phyloP scores from a whole-genome alignment of 192 early-diverging fungal genomes.

The Entomortierella parvispora region DNA sequence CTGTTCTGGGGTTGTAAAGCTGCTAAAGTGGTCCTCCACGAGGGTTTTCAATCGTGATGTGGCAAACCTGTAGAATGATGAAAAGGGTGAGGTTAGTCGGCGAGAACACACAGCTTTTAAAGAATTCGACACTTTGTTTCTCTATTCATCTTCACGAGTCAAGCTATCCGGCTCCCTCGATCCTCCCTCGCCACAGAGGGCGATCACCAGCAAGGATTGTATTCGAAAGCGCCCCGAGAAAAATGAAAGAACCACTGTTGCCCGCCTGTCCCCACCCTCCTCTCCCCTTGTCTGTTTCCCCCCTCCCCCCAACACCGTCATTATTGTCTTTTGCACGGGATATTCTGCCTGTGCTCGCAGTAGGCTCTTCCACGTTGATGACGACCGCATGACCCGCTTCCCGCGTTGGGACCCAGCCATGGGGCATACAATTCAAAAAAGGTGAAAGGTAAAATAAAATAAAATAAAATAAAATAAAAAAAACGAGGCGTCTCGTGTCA shows the following conservation, averaged over 20 bases:
- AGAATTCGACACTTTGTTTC: background rate
- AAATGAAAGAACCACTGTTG: too few species aligned
- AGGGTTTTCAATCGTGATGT: slow-evolving; percentile 65
- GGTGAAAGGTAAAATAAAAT: background rate
- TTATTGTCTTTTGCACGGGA: too few species aligned
- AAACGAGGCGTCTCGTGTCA: too few species aligned
- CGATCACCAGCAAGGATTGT: too few species aligned
- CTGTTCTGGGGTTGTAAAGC: slow-evolving; percentile 60
- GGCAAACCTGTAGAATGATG: slow-evolving; percentile 54
- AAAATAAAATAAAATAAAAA: background rate
- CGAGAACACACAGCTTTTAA: background rate
- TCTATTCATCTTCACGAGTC: background rate
- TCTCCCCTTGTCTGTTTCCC: background rate
- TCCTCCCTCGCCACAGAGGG: too few species aligned
- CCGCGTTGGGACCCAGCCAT: background rate
- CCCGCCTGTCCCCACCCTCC: too few species aligned
- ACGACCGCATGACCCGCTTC: background rate
- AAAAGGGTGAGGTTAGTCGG: background rate
- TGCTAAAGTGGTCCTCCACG: slow-evolving; percentile 67
- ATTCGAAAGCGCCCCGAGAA: too few species aligned
- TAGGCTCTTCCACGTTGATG: background rate
- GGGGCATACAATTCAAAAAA: background rate
- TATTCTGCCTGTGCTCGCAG: too few species aligned
- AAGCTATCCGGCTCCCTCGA: too few species aligned
- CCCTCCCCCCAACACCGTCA: too few species aligned